phyloP scores from a whole-genome alignment of 768 basidiomycete genomes.

The Glaciozyma martinii region DNA sequence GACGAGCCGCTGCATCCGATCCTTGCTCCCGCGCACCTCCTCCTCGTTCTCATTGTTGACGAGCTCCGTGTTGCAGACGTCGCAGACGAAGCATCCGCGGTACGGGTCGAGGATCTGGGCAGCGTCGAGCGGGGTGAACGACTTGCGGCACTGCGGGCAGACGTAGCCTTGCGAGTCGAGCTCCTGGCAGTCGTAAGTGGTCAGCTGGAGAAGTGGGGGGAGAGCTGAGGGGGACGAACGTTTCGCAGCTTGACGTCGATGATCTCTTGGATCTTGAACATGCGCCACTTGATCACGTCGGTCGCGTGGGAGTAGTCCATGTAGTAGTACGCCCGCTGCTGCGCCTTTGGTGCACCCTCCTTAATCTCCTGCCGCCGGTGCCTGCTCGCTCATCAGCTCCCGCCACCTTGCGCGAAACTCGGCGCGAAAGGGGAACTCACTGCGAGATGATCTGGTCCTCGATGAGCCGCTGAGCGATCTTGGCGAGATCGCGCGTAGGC shows the following conservation, averaged over 20 bases:
- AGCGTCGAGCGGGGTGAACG: conserved; percentile 76
- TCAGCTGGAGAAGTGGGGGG: neutral
- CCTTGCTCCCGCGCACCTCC: conserved; percentile 72
- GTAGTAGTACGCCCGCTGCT: conserved; percentile 87
- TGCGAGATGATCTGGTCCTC: conserved; percentile 69
- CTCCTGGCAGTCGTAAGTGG: conserved; percentile 52
- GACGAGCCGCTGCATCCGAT: conserved; percentile 93
- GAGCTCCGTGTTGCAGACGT: conserved; percentile 72
- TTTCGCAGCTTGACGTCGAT: conserved; percentile 85
- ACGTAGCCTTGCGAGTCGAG: conserved; percentile 96
- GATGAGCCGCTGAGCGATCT: conserved; percentile 70
- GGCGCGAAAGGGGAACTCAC: conserved; percentile 44
- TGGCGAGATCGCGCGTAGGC: conserved; percentile 80
- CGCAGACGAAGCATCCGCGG: conserved; percentile 65
- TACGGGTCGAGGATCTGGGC: conserved; percentile 69
- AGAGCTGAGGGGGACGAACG: conserved; percentile 38
- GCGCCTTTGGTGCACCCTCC: conserved; percentile 76
- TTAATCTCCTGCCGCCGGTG: conserved; percentile 86
- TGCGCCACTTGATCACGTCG: conserved; percentile 95
- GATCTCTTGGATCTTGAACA: conserved; percentile 79
- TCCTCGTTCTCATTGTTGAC: conserved; percentile 86
- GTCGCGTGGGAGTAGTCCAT: conserved; percentile 92
- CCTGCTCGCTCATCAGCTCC: conserved; percentile 41
- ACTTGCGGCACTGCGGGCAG: conserved; percentile 76
- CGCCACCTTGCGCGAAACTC: neutral